Base-by-base conservation (phyloP, 1,139 yeast genomes). In the Williopsis jadinii region DNA sequence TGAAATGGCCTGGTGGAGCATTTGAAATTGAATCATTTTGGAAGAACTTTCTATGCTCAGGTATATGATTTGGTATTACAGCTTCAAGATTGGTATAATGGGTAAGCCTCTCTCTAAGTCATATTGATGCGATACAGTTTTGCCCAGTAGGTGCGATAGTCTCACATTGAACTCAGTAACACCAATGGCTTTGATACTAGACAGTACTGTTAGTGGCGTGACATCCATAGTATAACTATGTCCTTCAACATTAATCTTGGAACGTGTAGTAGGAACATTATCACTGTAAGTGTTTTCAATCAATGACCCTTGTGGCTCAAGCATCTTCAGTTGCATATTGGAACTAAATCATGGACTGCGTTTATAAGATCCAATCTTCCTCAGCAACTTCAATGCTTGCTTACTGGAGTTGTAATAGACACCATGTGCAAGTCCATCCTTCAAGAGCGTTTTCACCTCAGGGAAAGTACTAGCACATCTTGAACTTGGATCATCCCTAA, bases 31-130 rank as follows among this genome's bases (percentile, higher is more conserved):
- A 28, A 28, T 15, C 6, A 9, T 24, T 35, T 3, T 35, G 27
- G 28, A 44, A 42, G 30, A 29, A 46, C 11, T 32, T 11, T 30
- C 44, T 43, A 31, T 53, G 55, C 14, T 41, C 40, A 4, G 40
- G 31, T 5, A 53, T 38, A 36, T 53, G 54, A 5, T 41, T 38
- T 11, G 56, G 56, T 9, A 51, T 35, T 10, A 53, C 34, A 10
- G 53, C 55, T 5, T 39, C 30, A 10, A 53, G 34, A 28, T 34
- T 11, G 39, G 41, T 9, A 43, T 15, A 4, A 28, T n/a, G 5
- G 30, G 19, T 11, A 49, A 9, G 8, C 2, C 13, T 2, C 13
- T 11, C 3, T n/a, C 28, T 6, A 33, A 29, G 12, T 30, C 30
- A 3, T 44, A 35, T 9, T 49, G 51, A 19, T 49, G 44, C 3